A percentile compares a stretch with the other conserved stretches of the same genome.
Evolutionary conservation across 2,329 filamentous ascomycete genomes (phyloP).

Genomic region (Trichophyton schoenleinii): DNA sequence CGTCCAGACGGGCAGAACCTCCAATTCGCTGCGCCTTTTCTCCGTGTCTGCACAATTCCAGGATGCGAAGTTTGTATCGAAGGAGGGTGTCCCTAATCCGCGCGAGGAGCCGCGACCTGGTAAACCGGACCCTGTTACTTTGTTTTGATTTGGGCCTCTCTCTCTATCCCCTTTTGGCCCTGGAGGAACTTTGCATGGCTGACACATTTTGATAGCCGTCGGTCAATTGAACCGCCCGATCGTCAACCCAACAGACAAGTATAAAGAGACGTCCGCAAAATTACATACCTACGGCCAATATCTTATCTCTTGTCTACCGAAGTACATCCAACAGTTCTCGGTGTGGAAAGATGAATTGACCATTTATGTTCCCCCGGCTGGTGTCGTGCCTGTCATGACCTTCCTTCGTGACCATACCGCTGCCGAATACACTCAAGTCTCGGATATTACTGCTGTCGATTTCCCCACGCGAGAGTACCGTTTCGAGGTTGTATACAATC

Average conservation of each 20-base stretch:
- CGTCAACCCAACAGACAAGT: slow-evolving; percentile 89
- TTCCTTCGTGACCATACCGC: slow-evolving; percentile 98
- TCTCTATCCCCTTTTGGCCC: not conserved
- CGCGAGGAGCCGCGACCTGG: slow-evolving; percentile 45
- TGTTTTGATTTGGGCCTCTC: too few relatives aligned
- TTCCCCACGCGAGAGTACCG: slow-evolving; percentile 91
- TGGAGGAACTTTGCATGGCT: not conserved
- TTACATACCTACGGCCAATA: slow-evolving; percentile 94
- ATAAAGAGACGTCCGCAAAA: slow-evolving; percentile 70
- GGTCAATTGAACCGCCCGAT: slow-evolving; percentile 63
- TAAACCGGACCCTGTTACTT: slow-evolving; percentile 21
- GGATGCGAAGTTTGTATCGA: slow-evolving; percentile 40
- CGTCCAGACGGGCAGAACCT: slow-evolving; percentile 23
- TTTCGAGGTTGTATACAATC: slow-evolving; percentile 96
- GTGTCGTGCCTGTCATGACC: slow-evolving; percentile 78
- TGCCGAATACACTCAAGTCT: slow-evolving; percentile 89
- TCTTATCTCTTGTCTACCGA: slow-evolving; percentile 90
- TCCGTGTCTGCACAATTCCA: slow-evolving; percentile 26
- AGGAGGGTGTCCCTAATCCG: slow-evolving; percentile 52
- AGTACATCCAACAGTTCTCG: slow-evolving; percentile 97
- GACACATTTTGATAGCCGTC: slow-evolving; percentile 24
- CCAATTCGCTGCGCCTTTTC: slow-evolving; percentile 24
- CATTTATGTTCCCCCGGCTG: slow-evolving; percentile 79
- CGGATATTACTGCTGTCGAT: slow-evolving; percentile 86
- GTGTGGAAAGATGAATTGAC: slow-evolving; percentile 99